Evolutionary conservation across 2,329 filamentous ascomycete genomes (phyloP), one percentile per base, ranked within the genome.

Genomic region (Tolypocladium tropicale): DNA sequence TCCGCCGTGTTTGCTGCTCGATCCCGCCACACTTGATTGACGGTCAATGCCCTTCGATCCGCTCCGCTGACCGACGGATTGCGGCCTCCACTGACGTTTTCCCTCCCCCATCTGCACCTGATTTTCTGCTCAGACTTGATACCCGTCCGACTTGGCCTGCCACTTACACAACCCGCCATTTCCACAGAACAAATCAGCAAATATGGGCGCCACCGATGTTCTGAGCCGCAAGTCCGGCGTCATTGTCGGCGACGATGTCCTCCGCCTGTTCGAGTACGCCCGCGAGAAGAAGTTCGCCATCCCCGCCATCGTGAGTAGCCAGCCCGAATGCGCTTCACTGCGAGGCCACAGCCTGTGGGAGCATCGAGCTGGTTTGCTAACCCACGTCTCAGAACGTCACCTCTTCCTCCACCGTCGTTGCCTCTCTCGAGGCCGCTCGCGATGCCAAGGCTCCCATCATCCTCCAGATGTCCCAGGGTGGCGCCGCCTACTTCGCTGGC

Each of bases 401-500:
- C 66, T 95, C 91, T 46, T 95, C 89, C 60, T 96, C 90, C 61
- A 80, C 78, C 54, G 73, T 71, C 61, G 87, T 96, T 63, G 85
- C 90, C 67, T 78, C 90, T 55, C 90, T 99, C 66, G 94, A 99
- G 82, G 94, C 94, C 72, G 94, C 94, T 66, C 87, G 90, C 68
- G 92, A 97, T 75, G 80, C 85, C 72, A 95, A 95, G 75, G 82
- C 89, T 59, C 94, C 94, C 67, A 86, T 96, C 76, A 88, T 96
- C 76, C 85, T 97, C 65, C 94, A 97, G 79, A 81, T 89, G 68
- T 95, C 89, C 67, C 90, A 97, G 77, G 94, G 94, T 70, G 92
- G 92, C 77, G 88, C 90, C 62, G 92, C 91, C 67, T 95, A 86
- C 83, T 95, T 95, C 71, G 89, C 89, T 67, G 91, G 90, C 75